Base-by-base conservation (phyloP, 2,329 filamentous ascomycete genomes). In the Neofusicoccum kwambonambiense region DNA sequence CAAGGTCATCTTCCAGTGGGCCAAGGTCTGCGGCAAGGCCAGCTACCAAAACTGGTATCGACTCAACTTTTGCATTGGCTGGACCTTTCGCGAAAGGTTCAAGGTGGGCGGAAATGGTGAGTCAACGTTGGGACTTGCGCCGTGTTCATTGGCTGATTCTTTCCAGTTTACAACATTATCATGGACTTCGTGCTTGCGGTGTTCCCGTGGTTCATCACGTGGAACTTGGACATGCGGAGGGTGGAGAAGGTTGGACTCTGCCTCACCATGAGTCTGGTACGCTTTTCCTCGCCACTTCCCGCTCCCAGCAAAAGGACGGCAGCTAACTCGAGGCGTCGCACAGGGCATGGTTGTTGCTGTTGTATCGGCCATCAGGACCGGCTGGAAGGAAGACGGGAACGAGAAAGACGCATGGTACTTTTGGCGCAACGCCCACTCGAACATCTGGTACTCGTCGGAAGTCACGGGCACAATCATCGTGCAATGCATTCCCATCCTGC, bases 391-490 rank as follows among this genome's bases (percentile, higher is more conserved):
- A 15, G 73, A 78, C 22, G 79, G 81, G 44, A 82, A 84, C 69
- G 70, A 71, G 5, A 76, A 79, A 15, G 81, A 84, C 51, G 71
- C 75, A 35, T 79, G 74, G 68, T 84, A 83, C 67, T 83, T 83
- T 65, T 84, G 79, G 78, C 79, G 80, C 54, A 79, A 82, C 66
- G 81, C 76, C 11, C 72, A 80, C 66, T 80, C 78, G 0, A 81
- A 81, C 67, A 74, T 82, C 63, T 82, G 80, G 80, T 80, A 83
- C 71, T 83, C 81, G 0, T 82, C 82, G 15, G 83, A 85, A 71
- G 76, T 84, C 62, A 78, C 81, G 8, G 82, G 83, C 62, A 85
- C 83, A 31, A 83, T 85, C 67, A 84, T 85, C 49, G 83, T 84
- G 3, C 83, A 84, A 68, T 85, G 81, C 66, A 80, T 85, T 2